Conservation (phyloP, 768 basidiomycete genomes). For the Gymnopilus dilepis region DNA sequence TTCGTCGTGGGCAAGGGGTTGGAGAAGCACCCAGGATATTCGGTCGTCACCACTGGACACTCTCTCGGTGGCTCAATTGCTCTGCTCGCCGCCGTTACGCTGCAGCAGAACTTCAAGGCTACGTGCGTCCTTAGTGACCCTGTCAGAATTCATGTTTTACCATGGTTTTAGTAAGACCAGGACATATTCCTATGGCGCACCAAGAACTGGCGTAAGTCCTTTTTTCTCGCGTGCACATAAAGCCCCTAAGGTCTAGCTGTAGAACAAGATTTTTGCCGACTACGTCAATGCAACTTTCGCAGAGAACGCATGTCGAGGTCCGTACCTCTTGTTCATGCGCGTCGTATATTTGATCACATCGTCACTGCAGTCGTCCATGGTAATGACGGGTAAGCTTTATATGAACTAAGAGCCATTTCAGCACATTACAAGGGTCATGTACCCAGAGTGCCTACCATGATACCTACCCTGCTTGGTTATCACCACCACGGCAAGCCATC, state of each 20-base stretch:
- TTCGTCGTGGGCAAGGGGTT: slow-evolving; percentile 42
- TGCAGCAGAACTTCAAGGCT: slow-evolving; percentile 44
- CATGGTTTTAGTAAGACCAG: slow-evolving; percentile 34
- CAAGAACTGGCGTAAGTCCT: slow-evolving; percentile 48
- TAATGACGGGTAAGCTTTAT: slow-evolving; percentile 46
- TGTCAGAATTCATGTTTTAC: not conserved
- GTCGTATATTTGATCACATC: not conserved
- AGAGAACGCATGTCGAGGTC: slow-evolving; percentile 48
- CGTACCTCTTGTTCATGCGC: not conserved
- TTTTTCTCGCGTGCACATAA: not conserved
- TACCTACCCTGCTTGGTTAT: slow-evolving; percentile 53
- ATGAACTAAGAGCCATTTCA: not conserved
- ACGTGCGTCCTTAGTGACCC: slow-evolving; percentile 5
- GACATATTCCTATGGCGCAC: slow-evolving; percentile 57
- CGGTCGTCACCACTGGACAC: slow-evolving; percentile 55
- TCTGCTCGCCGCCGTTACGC: slow-evolving; percentile 49
- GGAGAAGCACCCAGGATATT: slow-evolving; percentile 38
- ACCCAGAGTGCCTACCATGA: slow-evolving; percentile 55
- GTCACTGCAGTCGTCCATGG: slow-evolving; percentile 50
- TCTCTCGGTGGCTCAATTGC: slow-evolving; percentile 61
- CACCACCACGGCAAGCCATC: slow-evolving; percentile 52
- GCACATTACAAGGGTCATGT: no score
- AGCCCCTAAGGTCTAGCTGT: not conserved
- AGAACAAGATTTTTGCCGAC: slow-evolving; percentile 53
- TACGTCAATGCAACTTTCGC: slow-evolving; percentile 50